Percentiles rank a stretch among this genome's conserved stretches.
These are phyloP conservation scores for Tuber brumale DNA, from an alignment of 495 filamentous ascomycete species.

Conservation along the genomic window DNA sequence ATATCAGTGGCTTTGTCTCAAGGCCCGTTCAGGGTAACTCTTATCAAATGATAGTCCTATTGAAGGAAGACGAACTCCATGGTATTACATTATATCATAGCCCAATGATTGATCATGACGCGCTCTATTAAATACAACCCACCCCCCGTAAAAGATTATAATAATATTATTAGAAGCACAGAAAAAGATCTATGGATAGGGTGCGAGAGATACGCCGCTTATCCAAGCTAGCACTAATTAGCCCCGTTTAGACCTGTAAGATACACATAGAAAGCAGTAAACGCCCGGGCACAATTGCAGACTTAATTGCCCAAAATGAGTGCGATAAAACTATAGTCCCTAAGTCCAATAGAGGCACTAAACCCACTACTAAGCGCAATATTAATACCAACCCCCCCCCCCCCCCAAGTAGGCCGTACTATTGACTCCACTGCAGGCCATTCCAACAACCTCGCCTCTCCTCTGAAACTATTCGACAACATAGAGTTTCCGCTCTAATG, in stretches of 20 bases:
- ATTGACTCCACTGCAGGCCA: slow-evolving; percentile 58
- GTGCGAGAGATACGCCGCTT: slow-evolving; percentile 53
- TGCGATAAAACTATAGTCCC: slow-evolving; percentile 63
- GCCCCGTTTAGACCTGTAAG: background rate
- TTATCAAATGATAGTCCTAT: slow-evolving; percentile 59
- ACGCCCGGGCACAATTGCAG: slow-evolving; percentile 57
- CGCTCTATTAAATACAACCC: slow-evolving; percentile 46
- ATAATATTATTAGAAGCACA: background rate
- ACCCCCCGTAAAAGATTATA: background rate
- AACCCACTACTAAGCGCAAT: slow-evolving; percentile 50
- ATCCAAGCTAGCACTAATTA: slow-evolving; percentile 8
- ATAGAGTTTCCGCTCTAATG: slow-evolving; percentile 67
- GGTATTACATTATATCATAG: too few relatives aligned
- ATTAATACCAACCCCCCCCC: slow-evolving; percentile 49
- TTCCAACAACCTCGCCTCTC: slow-evolving; percentile 45
- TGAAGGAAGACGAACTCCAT: slow-evolving; percentile 55
- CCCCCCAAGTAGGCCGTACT: slow-evolving; percentile 53
- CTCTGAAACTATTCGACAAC: slow-evolving; percentile 63
- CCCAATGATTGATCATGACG: slow-evolving; percentile 55
- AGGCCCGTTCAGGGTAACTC: background rate
- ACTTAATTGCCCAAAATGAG: slow-evolving; percentile 59
- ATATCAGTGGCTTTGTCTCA: slow-evolving; percentile 8
- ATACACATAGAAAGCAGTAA: slow-evolving; percentile 46
- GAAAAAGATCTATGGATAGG: slow-evolving; percentile 61
- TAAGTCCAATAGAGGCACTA: slow-evolving; percentile 63